Evolutionary conservation across 2,329 filamentous ascomycete species (phyloP).

Genomic region (Paecilomyces dactylethromorphus): DNA sequence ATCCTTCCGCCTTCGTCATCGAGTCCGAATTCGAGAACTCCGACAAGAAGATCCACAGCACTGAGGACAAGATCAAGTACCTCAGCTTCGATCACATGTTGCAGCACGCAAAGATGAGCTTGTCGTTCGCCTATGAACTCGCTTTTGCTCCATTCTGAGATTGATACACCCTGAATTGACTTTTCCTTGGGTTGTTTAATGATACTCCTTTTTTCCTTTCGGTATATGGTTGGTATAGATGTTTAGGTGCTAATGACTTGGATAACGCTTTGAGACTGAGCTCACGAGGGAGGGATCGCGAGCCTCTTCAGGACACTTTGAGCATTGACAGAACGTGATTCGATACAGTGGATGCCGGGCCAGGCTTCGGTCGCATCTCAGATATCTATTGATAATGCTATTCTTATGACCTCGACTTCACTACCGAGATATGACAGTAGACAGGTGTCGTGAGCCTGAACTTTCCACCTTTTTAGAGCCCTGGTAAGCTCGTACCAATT

Average conservation of each 20-base stretch:
- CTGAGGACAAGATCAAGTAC: slow-evolving; percentile 63
- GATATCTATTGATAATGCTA: not conserved
- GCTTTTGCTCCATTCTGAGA: slow-evolving; percentile 64
- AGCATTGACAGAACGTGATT: not conserved
- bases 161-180: not conserved
- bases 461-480: not conserved
- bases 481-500: not conserved
- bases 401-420: not conserved
- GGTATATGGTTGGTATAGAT: not conserved
- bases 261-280: not conserved
- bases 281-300: not conserved
- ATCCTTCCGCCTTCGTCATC: slow-evolving; percentile 59
- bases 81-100: slow-evolving; percentile 85
- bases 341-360: not conserved
- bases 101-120: slow-evolving; percentile 77
- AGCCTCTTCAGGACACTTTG: not conserved
- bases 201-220: not conserved
- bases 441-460: not conserved
- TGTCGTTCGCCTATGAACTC: slow-evolving; percentile 78
- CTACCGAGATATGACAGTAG: not conserved
- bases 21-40: slow-evolving; percentile 54
- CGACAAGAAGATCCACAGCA: slow-evolving; percentile 67
- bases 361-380: not conserved
- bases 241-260: not conserved
- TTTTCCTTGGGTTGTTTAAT: not conserved